A percentile compares a stretch with the other conserved stretches of the same genome.
Evolutionary conservation across 73 alveolate species (phyloP).

Genomic region (Paramecium pentaurelia): DNA sequence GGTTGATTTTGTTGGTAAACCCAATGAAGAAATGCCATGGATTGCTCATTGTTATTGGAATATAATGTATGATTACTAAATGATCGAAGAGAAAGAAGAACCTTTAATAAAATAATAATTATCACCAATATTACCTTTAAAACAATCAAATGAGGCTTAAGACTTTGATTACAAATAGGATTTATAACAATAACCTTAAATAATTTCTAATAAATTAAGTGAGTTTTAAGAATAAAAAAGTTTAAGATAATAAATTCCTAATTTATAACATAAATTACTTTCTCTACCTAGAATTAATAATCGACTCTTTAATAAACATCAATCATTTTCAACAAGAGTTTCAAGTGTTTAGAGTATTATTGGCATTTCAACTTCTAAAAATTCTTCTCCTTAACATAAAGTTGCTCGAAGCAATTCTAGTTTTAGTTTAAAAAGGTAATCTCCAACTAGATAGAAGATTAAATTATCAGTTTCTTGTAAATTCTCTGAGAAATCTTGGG

Average conservation of each 20-base stretch:
- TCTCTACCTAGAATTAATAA: background rate
- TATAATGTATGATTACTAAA: background rate
- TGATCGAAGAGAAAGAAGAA: background rate
- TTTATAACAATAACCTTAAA: background rate
- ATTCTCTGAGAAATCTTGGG: background rate
- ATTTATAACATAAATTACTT: background rate
- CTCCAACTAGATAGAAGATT: background rate
- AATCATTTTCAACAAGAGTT: background rate
- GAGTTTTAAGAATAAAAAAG: background rate
- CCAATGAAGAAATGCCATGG: background rate
- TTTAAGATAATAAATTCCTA: background rate
- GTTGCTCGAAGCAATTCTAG: background rate
- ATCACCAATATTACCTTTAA: background rate
- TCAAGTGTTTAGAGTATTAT: background rate
- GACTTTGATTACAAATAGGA: background rate
- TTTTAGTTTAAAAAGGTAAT: background rate
- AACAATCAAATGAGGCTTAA: background rate
- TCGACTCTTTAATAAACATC: background rate
- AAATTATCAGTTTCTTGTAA: background rate
- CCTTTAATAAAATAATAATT: background rate
- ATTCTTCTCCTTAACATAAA: background rate
- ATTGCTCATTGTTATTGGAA: constrained; percentile 15
- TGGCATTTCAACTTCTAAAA: background rate
- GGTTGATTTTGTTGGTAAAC: background rate
- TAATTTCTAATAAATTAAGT: background rate